Percentiles rank a stretch among this genome's conserved stretches.
Evolutionary conservation across 306 rosid genomes (phyloP).

Genomic region (Medicago ruthenica): DNA sequence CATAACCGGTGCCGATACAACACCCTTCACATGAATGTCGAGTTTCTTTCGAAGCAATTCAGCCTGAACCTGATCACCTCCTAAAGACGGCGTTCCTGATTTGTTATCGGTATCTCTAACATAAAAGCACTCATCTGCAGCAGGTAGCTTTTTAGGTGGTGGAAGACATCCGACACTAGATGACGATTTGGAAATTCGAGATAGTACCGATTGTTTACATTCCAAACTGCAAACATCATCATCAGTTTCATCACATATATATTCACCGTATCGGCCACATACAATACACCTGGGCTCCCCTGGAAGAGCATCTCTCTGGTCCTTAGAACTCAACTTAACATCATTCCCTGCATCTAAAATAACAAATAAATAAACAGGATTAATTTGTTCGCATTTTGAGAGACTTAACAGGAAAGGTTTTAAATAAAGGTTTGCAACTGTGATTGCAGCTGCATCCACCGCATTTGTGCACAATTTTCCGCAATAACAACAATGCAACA

Average conservation of each 20-base stretch:
- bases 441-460: background rate
- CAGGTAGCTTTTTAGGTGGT: constrained; percentile 51
- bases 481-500: background rate
- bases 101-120: constrained; percentile 54
- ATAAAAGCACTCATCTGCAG: constrained; percentile 78
- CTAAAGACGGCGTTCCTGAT: constrained; percentile 45
- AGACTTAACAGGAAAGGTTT: background rate
- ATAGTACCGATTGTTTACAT: constrained; percentile 65
- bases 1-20: constrained; percentile 59
- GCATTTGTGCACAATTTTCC: background rate
- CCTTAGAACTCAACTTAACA: constrained; percentile 61
- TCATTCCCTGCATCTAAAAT: constrained; percentile 46
- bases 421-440: background rate
- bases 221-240: constrained; percentile 89
- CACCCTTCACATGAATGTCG: constrained; percentile 69
- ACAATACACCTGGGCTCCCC: constrained; percentile 76
- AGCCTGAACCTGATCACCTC: constrained; percentile 44
- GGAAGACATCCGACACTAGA: constrained; percentile 39
- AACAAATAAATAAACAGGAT: constrained; percentile 25
- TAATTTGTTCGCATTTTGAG: constrained; percentile 7
- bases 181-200: constrained; percentile 46
- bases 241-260: constrained; percentile 79
- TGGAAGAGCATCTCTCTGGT: constrained; percentile 75
- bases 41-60: constrained; percentile 66
- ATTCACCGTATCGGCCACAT: constrained; percentile 88